Evolutionary conservation across 768 basidiomycete genomes (phyloP).

Genomic region (Austroboletus festivus): DNA sequence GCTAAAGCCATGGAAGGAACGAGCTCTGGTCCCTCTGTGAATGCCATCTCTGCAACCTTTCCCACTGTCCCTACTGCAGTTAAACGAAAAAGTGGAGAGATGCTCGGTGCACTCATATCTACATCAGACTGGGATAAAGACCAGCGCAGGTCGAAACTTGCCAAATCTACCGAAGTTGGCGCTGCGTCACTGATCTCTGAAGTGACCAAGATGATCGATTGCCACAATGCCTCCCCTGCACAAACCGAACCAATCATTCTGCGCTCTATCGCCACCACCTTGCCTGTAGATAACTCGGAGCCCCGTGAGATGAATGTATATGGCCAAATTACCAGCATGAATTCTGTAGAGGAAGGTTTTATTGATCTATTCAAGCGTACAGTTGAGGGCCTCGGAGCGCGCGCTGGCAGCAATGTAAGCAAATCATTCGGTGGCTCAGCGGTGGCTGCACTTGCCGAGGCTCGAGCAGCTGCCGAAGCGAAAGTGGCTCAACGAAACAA

Average conservation of each 20-base stretch:
- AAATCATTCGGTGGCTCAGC: slow-evolving; percentile 58
- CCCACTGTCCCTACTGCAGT: slow-evolving; percentile 27
- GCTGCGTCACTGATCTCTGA: slow-evolving; percentile 21
- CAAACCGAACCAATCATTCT: slow-evolving; percentile 1
- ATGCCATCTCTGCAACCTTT: slow-evolving; percentile 1
- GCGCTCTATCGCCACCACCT: not conserved
- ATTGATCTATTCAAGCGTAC: slow-evolving; percentile 69
- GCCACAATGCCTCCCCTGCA: slow-evolving; percentile 2
- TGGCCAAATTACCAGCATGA: slow-evolving; percentile 7
- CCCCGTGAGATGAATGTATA: slow-evolving; percentile 24
- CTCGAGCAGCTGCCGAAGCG: slow-evolving; percentile 61
- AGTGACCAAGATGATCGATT: slow-evolving; percentile 7
- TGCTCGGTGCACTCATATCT: slow-evolving; percentile 24
- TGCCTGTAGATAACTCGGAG: slow-evolving; percentile 14
- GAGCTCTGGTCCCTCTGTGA: slow-evolving; percentile 11
- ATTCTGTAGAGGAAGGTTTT: slow-evolving; percentile 41
- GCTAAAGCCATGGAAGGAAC: slow-evolving; percentile 61
- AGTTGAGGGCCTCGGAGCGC: slow-evolving; percentile 62
- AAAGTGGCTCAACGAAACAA: slow-evolving; percentile 63
- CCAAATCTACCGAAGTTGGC: slow-evolving; percentile 43
- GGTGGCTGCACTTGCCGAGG: slow-evolving; percentile 62
- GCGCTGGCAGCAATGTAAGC: slow-evolving; percentile 52
- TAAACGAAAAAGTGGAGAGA: slow-evolving; percentile 69
- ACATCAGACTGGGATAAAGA: slow-evolving; percentile 33
- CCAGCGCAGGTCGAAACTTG: slow-evolving; percentile 46